phyloP scores from a whole-genome alignment of 2,329 filamentous ascomycete genomes.

The Verticillium longisporum region DNA sequence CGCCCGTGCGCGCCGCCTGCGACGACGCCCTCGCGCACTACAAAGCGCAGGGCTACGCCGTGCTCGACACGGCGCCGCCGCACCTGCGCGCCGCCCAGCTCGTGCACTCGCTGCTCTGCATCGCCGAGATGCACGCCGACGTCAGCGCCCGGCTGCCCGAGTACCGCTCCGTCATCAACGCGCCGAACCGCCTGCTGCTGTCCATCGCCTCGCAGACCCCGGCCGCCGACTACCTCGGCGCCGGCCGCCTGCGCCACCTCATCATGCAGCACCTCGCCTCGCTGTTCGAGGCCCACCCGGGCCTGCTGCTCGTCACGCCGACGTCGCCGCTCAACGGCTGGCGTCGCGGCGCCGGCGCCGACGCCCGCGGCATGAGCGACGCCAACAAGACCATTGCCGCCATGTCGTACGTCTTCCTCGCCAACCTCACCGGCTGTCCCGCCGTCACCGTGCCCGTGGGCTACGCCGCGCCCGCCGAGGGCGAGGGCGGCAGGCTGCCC shows the following conservation, averaged over 20 bases:
- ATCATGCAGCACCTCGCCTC: slow-evolving; percentile 73
- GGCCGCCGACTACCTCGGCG: slow-evolving; percentile 63
- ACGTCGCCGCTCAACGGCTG: slow-evolving; percentile 72
- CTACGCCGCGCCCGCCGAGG: slow-evolving; percentile 53
- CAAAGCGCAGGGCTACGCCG: slow-evolving; percentile 38
- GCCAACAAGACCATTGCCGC: slow-evolving; percentile 64
- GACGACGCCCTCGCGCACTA: slow-evolving; percentile 54
- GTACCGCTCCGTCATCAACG: slow-evolving; percentile 36
- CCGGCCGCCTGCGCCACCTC: slow-evolving; percentile 65
- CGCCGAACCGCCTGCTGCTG: slow-evolving; percentile 65
- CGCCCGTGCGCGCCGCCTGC: slow-evolving; percentile 55
- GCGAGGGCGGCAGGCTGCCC: slow-evolving; percentile 37
- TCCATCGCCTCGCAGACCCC: slow-evolving; percentile 57
- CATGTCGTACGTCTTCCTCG: slow-evolving; percentile 82
- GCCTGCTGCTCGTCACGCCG: slow-evolving; percentile 72
- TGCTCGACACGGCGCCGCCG: slow-evolving; percentile 59
- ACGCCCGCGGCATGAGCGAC: slow-evolving; percentile 68
- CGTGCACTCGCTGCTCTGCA: slow-evolving; percentile 71
- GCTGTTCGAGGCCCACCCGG: slow-evolving; percentile 64
- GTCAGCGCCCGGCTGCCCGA: slow-evolving; percentile 28
- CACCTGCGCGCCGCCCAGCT: slow-evolving; percentile 64
- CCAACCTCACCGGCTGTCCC: slow-evolving; percentile 76
- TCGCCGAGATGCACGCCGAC: slow-evolving; percentile 56
- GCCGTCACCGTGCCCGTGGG: slow-evolving; percentile 70
- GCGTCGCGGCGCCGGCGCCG: slow-evolving; percentile 52